Percentiles rank a stretch among this genome's conserved stretches.
These are phyloP conservation scores for Colletotrichum theobromicola DNA, from an alignment of 2,329 filamentous ascomycete genomes.

Conservation along the genomic window DNA sequence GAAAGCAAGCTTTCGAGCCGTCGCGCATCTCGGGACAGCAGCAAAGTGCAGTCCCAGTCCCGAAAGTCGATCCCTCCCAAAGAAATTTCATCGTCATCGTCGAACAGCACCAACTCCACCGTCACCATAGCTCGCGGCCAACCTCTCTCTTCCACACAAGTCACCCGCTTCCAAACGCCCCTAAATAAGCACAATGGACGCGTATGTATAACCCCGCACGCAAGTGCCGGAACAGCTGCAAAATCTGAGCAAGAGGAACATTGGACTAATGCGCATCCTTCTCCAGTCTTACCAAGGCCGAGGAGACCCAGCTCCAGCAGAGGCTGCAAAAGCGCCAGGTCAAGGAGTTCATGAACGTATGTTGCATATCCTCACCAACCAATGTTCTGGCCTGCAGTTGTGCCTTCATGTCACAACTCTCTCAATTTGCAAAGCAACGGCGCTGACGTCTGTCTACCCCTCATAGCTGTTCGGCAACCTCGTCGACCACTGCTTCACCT, in stretches of 20 bases:
- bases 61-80: conserved; percentile 8
- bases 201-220: conserved; percentile 12
- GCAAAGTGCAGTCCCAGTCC: neutral
- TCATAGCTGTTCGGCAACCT: conserved; percentile 66
- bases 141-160: neutral
- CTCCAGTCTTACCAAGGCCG: conserved; percentile 69
- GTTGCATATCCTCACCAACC: conserved; percentile 33
- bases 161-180: neutral
- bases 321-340: conserved; percentile 98
- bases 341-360: conserved; percentile 97
- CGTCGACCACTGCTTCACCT: conserved; percentile 90
- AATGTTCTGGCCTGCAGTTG: neutral
- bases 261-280: conserved; percentile 20
- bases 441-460: neutral
- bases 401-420: neutral
- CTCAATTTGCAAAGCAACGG: neutral
- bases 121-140: neutral
- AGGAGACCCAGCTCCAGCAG: conserved; percentile 91
- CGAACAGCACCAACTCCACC: neutral
- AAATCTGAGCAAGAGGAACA: neutral
- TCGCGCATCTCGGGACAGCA: neutral
- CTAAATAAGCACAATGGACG: conserved; percentile 21
- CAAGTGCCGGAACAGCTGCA: conserved; percentile 5
- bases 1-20: conserved; percentile 13
- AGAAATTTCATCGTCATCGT: conserved; percentile 26